Evolutionary conservation across 1,139 yeast genomes (phyloP), one percentile per base, ranked within the genome.

Genomic region (Diutina pseudorugosa): DNA sequence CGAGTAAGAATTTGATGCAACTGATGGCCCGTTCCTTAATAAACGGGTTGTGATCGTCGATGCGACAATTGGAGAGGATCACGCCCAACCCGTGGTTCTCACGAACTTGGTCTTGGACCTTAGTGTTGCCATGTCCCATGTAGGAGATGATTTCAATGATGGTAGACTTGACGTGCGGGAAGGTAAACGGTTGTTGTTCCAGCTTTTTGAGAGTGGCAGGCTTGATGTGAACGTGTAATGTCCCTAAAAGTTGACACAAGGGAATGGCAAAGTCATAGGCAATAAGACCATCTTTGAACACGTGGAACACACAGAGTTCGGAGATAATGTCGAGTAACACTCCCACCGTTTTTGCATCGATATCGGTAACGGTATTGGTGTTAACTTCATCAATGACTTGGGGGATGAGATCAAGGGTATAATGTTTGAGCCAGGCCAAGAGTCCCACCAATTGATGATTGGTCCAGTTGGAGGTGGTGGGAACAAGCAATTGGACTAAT

Each of bases 1-100:
- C 77, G 23, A 93, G 67, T 36, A 90, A 65, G 55, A 82, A 83
- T 58, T 84, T 79, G 48, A 93, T 65, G 60, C 96, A 88, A 12
- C 91, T 67, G 40, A 93, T 85, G 1, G 96, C 79, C 55, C 94
- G 72, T 62, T 93, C 98, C 57, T 88, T 85, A 55, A 93, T 84
- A 61, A 76, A 90, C 0, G 98, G 98, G 61, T 93, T 94, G 61
- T 85, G 82, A 51, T 82, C 84, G 64, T 93, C 98, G 51, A 93
- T 83, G 44, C 85, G 78, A 67, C 97, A 90, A 59, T 83, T 86
- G 1, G 94, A 86, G 25, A 93, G 69, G 0, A 91, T 74, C 20
- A 88, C 66, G 53, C 82, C 85, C 9, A 93, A 65, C 0, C 91
- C 95, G 52, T 85, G 88, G 1, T 73, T 61, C 42, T 76, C 76